Conservation (phyloP, 2,329 filamentous ascomycete genomes). For the Xylaria sp. region DNA sequence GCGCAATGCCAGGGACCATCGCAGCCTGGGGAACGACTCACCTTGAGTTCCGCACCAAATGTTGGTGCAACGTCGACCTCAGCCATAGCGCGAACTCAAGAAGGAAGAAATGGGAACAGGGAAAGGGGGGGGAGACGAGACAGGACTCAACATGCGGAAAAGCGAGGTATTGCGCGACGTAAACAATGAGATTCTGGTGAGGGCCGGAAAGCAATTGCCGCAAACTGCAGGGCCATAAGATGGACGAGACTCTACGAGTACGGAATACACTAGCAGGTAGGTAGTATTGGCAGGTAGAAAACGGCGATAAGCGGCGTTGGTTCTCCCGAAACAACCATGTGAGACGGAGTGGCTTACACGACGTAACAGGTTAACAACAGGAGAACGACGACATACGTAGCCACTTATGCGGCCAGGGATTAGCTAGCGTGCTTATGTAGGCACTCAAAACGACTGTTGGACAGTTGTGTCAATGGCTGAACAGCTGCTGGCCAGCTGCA, state of each 20-base stretch:
- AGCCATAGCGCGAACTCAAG: slow-evolving; percentile 53
- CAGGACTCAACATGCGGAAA: slow-evolving; percentile 23
- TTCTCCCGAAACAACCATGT: background rate
- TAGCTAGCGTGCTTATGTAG: background rate
- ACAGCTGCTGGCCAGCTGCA: too few relatives aligned
- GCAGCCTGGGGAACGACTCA: slow-evolving; percentile 37
- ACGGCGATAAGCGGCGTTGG: background rate
- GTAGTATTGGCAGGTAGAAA: background rate
- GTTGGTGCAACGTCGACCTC: slow-evolving; percentile 77
- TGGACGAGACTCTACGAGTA: background rate
- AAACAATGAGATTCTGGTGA: slow-evolving; percentile 6
- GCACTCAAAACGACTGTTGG: background rate
- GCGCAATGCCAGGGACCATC: slow-evolving; percentile 3
- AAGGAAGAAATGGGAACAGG: slow-evolving; percentile 8
- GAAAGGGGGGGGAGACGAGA: slow-evolving; percentile 14
- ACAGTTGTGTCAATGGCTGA: too few relatives aligned
- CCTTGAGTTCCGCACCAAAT: slow-evolving; percentile 93
- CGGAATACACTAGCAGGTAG: background rate
- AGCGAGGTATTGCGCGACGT: slow-evolving; percentile 3
- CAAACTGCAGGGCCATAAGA: slow-evolving; percentile 15
- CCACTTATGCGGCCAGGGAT: background rate
- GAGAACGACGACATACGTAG: background rate
- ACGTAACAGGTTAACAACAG: background rate
- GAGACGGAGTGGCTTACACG: background rate
- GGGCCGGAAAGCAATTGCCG: slow-evolving; percentile 8